phyloP scores from a whole-genome alignment of 192 early-diverging fungal species.

The Mortierella claussenii region DNA sequence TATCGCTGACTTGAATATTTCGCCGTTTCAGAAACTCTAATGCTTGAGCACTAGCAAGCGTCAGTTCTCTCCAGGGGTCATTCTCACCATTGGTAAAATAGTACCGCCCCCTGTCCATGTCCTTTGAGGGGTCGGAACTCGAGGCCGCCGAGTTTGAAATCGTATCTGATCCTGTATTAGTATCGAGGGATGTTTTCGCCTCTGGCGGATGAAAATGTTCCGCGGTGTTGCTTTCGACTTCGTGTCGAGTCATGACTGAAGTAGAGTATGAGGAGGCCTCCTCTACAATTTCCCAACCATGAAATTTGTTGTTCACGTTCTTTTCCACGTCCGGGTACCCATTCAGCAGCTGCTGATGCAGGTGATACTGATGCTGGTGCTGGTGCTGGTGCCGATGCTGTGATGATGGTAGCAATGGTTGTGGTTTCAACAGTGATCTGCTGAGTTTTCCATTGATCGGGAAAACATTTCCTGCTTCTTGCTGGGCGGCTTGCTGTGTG shows the following conservation, averaged over 20 bases:
- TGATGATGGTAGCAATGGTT: too few relatives aligned
- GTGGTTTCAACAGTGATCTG: too few relatives aligned
- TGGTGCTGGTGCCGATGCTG: too few relatives aligned
- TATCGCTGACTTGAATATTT: neutral
- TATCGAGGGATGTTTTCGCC: neutral
- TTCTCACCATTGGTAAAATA: slow-evolving; percentile 74
- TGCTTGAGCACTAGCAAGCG: slow-evolving; percentile 30
- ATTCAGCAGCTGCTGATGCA: too few relatives aligned
- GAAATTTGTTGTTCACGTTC: slow-evolving; percentile 45
- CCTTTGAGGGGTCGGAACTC: too few relatives aligned
- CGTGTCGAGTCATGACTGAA: too few relatives aligned
- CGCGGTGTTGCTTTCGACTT: too few relatives aligned
- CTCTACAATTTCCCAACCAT: slow-evolving; percentile 35
- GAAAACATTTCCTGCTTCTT: too few relatives aligned
- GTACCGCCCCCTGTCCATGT: slow-evolving; percentile 53
- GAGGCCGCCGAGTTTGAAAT: neutral
- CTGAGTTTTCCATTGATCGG: too few relatives aligned
- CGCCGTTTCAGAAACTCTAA: slow-evolving; percentile 14
- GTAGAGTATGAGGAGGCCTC: too few relatives aligned
- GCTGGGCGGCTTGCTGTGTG: neutral
- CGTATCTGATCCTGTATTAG: neutral
- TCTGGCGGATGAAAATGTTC: too few relatives aligned
- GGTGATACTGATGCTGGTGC: too few relatives aligned
- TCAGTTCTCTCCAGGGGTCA: slow-evolving; percentile 71
- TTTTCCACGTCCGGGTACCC: slow-evolving; percentile 37